Conservation (phyloP, 1,139 yeast species). For the Saccharomyces pastorianus region DNA sequence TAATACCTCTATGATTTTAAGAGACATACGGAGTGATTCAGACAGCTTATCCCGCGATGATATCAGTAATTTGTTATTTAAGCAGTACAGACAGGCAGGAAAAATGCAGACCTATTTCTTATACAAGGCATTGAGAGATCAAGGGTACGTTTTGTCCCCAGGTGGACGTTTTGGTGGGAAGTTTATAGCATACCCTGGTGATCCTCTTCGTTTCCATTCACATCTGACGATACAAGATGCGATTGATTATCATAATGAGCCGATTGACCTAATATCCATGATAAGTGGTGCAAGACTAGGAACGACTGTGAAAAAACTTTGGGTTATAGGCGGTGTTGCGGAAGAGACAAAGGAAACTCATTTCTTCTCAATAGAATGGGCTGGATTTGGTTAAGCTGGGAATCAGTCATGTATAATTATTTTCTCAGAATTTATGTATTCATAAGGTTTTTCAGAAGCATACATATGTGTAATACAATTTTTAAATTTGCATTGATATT, state of each 20-base stretch:
- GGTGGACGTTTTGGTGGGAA: slow-evolving; percentile 89
- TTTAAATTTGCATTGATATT: no score
- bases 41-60: background rate
- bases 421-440: background rate
- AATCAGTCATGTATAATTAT: background rate
- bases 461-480: background rate
- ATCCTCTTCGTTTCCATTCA: slow-evolving; percentile 83
- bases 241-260: slow-evolving; percentile 40
- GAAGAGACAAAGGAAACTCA: slow-evolving; percentile 15
- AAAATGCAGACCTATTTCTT: slow-evolving; percentile 13
- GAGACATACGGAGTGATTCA: background rate
- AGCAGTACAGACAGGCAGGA: background rate
- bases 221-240: slow-evolving; percentile 63
- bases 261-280: slow-evolving; percentile 47
- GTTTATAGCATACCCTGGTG: slow-evolving; percentile 89
- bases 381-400: slow-evolving; percentile 55
- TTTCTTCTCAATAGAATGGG: slow-evolving; percentile 68
- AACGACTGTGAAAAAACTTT: slow-evolving; percentile 82
- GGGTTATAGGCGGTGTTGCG: slow-evolving; percentile 52
- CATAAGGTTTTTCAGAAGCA: background rate
- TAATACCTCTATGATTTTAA: slow-evolving; percentile 10
- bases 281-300: slow-evolving; percentile 85
- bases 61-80: background rate
- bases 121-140: slow-evolving; percentile 13
- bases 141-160: slow-evolving; percentile 44